These are phyloP conservation scores for Phlebiopsis flavidoalba DNA, from an alignment of 768 basidiomycete species.

Conservation along the genomic window DNA sequence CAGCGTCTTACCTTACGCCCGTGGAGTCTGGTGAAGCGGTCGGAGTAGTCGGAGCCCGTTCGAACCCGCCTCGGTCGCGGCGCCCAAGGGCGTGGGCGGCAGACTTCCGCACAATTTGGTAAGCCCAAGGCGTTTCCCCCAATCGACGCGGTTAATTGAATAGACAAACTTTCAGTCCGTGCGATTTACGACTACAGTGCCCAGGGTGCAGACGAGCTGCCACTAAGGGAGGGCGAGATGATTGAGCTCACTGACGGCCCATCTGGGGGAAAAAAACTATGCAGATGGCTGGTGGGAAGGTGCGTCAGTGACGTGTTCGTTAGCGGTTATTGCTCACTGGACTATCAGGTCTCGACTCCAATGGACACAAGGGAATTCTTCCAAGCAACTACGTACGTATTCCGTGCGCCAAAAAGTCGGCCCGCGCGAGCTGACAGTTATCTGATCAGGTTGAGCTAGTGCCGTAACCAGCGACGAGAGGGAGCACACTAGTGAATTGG, in stretches of 20 bases:
- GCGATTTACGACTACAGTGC: constrained; percentile 78
- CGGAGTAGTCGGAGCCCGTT: constrained; percentile 9
- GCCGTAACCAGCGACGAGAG: constrained; percentile 10
- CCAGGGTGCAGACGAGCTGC: constrained; percentile 67
- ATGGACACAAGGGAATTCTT: constrained; percentile 73
- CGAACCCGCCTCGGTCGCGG: constrained; percentile 11
- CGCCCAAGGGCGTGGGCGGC: constrained; percentile 9
- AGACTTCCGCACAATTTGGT: constrained; percentile 49
- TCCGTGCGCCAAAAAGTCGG: constrained; percentile 9
- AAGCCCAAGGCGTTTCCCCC: constrained; percentile 16
- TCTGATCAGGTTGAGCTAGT: constrained; percentile 42
- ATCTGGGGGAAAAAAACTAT: constrained; percentile 57
- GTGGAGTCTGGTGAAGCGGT: constrained; percentile 24
- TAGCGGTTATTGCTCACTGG: background rate
- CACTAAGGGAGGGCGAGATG: constrained; percentile 52
- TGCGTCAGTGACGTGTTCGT: constrained; percentile 23
- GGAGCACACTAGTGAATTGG: background rate
- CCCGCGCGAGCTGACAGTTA: constrained; percentile 6
- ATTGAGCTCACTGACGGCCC: constrained; percentile 62
- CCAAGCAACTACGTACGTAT: constrained; percentile 81
- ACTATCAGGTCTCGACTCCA: constrained; percentile 49
- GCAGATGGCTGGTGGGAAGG: constrained; percentile 90
- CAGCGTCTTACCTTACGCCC: constrained; percentile 71
- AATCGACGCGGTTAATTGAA: background rate
- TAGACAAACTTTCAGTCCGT: constrained; percentile 44